A percentile compares a stretch with the other conserved stretches of the same genome.
phyloP scores from a whole-genome alignment of 2,329 filamentous ascomycete species.

The Emergomyces orientalis region DNA sequence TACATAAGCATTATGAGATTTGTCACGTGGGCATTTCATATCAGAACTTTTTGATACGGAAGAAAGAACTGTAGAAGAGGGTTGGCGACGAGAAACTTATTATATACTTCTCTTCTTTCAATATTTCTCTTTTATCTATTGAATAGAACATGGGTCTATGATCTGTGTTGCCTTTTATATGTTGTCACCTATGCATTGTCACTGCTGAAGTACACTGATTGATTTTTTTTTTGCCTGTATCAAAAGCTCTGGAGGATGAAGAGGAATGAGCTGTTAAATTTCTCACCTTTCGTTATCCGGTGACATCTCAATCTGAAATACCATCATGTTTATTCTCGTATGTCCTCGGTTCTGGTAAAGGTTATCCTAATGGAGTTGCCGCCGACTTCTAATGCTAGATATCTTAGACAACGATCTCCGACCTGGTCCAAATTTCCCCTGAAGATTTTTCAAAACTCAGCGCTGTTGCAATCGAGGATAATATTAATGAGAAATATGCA shows the following conservation, averaged over 20 bases:
- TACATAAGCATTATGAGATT: no score
- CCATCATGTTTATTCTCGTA: constrained; percentile 44
- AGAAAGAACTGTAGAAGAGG: neutral
- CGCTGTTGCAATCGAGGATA: constrained; percentile 80
- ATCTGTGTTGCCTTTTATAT: neutral
- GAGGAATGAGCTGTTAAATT: neutral
- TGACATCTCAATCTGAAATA: constrained; percentile 5
- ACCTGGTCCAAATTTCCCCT: constrained; percentile 86
- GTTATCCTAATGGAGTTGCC: neutral
- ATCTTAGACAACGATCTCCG: constrained; percentile 75
- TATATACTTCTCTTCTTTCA: neutral
- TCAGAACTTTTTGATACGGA: neutral
- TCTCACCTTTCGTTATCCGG: constrained; percentile 4
- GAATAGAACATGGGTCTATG: neutral
- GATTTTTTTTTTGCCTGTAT: neutral
- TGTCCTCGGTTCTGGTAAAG: constrained; percentile 17
- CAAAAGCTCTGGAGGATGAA: neutral
- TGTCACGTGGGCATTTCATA: neutral
- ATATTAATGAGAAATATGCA: constrained; percentile 92
- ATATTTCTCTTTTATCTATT: neutral
- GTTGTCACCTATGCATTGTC: neutral
- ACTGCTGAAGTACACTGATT: neutral
- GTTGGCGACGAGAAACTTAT: neutral
- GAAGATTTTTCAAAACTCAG: constrained; percentile 77
- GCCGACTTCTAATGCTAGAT: neutral